Evolutionary conservation across 1,139 yeast species (phyloP), one percentile per base, ranked within the genome.

Genomic region (Oligophagozyma castellii): DNA sequence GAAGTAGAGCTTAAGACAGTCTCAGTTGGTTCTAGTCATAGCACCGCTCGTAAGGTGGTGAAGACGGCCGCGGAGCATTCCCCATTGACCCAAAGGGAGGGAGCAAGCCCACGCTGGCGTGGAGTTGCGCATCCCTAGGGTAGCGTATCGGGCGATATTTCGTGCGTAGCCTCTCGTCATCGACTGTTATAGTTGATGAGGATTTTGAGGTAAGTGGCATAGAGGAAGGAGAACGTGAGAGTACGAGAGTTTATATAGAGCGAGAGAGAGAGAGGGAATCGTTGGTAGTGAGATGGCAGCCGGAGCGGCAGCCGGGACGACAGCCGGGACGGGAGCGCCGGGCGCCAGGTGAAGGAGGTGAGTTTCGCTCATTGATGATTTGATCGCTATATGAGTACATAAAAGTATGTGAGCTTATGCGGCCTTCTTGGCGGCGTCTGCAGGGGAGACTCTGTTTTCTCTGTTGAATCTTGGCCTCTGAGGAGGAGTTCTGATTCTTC

Each of bases 401-500:
- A 6, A 5, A 12, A 23, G 19, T 12, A 13, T 6, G 12, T 21
- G 12, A 21, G 12, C 40, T 58, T 57, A 59, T 48, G 53, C 61
- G 58, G 86, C 93, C 67, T 79, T 84, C 76, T 83, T 83, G 63
- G 98, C 96, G 65, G 95, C 96, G 56, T 80, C 94, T 58, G 77
- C 77, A 60, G 98, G 96, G 68, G 83, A 75, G 60, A 89, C 93
- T 70, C 78, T 86, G 78, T 78, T 86, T 59, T 74, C 73, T 43
- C 49, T 51, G 83, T 75, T 80, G 84, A 79, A 89, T 73, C 96
- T 86, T 70, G 79, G 94, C 70, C 99, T 86, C 62, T 77, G 89
- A 58, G 99, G 99, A 50, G 98, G 96, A 65, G 96, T 63, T 78
- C 99, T 86, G 70, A 80, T 67, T 70, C 92, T 86, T 76, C 99